Conservation (phyloP, 768 basidiomycete species). For the Tylopilus cervinicoccineus region DNA sequence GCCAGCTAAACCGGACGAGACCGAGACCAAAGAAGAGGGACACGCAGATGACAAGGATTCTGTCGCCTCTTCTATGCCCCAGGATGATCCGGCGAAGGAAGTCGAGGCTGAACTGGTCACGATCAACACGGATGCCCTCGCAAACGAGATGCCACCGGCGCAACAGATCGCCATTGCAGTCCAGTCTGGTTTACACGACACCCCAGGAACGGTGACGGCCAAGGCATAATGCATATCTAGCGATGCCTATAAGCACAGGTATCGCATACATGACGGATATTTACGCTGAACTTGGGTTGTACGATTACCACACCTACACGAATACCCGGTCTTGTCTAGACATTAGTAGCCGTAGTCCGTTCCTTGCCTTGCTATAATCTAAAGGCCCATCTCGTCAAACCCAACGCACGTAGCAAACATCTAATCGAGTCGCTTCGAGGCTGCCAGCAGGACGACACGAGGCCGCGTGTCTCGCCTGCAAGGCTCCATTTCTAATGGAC, state of each 20-base stretch:
- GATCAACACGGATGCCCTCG: background rate
- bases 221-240: constrained; percentile 11
- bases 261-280: background rate
- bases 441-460: constrained; percentile 25
- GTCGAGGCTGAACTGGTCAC: constrained; percentile 3
- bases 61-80: constrained; percentile 20
- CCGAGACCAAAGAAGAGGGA: constrained; percentile 13
- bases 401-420: background rate
- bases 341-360: background rate
- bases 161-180: constrained; percentile 3
- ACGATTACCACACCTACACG: constrained; percentile 8
- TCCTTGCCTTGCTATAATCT: background rate
- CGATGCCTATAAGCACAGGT: constrained; percentile 26
- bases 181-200: constrained; percentile 7
- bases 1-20: background rate
- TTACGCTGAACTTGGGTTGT: constrained; percentile 3
- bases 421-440: constrained; percentile 5
- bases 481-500: too few species aligned
- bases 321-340: constrained; percentile 24
- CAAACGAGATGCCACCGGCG: constrained; percentile 5
- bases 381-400: too few species aligned
- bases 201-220: constrained; percentile 17
- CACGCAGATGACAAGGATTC: constrained; percentile 18
- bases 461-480: constrained; percentile 13
- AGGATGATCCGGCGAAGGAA: constrained; percentile 4